Percentiles rank a stretch among this genome's conserved stretches.
These are phyloP conservation scores for Phycomyces blakesleeanus DNA, from an alignment of 192 early-diverging fungal genomes.

Conservation along the genomic window DNA sequence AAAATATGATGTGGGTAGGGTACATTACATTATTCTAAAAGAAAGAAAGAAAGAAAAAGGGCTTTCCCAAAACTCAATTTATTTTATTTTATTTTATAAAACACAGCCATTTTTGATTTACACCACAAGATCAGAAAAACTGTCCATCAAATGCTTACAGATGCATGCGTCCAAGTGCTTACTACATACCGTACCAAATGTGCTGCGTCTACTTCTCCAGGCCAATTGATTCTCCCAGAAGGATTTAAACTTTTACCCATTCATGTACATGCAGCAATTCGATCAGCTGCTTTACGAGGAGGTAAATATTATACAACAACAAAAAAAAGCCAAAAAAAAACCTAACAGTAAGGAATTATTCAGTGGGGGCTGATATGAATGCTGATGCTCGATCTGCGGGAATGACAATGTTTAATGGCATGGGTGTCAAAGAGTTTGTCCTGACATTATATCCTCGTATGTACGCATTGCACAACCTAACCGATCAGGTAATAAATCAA, in stretches of 20 bases:
- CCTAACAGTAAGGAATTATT: background rate
- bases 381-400: conserved; percentile 78
- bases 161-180: conserved; percentile 86
- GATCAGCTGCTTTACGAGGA: conserved; percentile 75
- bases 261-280: conserved; percentile 80
- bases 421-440: conserved; percentile 72
- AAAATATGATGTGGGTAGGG: too few relatives aligned
- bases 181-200: conserved; percentile 90
- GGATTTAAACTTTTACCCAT: conserved; percentile 92
- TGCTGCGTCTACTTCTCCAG: conserved; percentile 86
- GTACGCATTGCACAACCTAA: conserved; percentile 35
- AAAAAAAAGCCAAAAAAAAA: background rate
- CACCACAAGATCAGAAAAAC: conserved; percentile 38
- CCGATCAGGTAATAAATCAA: conserved; percentile 10
- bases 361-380: conserved; percentile 53
- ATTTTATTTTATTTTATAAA: background rate
- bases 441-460: conserved; percentile 83
- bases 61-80: too few relatives aligned
- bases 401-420: conserved; percentile 76
- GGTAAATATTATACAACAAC: conserved; percentile 39
- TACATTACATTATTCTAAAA: too few relatives aligned
- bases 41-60: too few relatives aligned
- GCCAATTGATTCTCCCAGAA: conserved; percentile 96
- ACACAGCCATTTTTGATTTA: conserved; percentile 28
- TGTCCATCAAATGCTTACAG: conserved; percentile 81